Evolutionary conservation across 192 early-diverging fungal genomes (phyloP).

Genomic region (Spizellomyces sp.): DNA sequence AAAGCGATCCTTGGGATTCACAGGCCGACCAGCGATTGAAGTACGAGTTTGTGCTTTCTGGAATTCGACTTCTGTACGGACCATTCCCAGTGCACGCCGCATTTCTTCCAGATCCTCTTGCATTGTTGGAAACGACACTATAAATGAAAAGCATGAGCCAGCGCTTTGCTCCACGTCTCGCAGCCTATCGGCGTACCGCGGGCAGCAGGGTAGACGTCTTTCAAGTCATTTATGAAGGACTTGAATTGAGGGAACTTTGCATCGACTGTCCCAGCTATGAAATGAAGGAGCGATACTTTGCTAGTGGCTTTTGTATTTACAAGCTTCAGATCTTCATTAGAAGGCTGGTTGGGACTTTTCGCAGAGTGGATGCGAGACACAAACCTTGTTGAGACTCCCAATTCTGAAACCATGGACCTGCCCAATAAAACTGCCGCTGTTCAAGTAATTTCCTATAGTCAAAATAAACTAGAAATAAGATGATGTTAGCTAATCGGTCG

Average conservation of each 20-base stretch:
- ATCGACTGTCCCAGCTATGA: conserved; percentile 45
- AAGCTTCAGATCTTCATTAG: conserved; percentile 28
- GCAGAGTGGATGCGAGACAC: neutral
- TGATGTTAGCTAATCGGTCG: conserved; percentile 4
- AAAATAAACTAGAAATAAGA: conserved; percentile 40
- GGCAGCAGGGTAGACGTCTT: conserved; percentile 33
- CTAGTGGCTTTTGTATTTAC: conserved; percentile 42
- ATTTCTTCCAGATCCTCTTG: conserved; percentile 40
- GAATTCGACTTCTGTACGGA: neutral
- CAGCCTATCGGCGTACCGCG: conserved; percentile 21
- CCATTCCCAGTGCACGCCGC: conserved; percentile 19
- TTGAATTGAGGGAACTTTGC: conserved; percentile 38
- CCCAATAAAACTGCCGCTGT: conserved; percentile 44
- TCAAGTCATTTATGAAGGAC: conserved; percentile 34
- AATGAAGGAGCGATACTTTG: conserved; percentile 46
- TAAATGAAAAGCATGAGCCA: neutral
- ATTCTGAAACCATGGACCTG: conserved; percentile 48
- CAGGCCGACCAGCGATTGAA: neutral
- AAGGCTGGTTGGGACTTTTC: neutral
- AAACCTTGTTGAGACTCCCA: conserved; percentile 43
- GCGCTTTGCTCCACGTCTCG: neutral
- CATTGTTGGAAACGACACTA: conserved; percentile 9
- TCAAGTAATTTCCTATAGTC: conserved; percentile 49
- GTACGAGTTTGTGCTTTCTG: neutral
- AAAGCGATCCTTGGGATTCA: conserved; percentile 16